A percentile compares a stretch with the other conserved stretches of the same genome.
Conservation (phyloP, 108 stramenopile species). For the Skeletonema potamos region DNA sequence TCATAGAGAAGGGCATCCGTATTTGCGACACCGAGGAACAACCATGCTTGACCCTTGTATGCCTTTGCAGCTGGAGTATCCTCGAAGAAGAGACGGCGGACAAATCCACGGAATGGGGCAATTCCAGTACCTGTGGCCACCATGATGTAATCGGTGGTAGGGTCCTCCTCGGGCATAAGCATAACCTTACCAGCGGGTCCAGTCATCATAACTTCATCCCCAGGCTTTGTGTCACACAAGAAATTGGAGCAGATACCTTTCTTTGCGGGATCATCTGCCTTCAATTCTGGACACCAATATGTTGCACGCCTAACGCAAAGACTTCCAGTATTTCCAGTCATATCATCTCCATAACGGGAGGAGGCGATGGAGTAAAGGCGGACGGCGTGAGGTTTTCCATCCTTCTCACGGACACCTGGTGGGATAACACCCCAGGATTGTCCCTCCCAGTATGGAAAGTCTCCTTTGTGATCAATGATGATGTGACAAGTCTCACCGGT, state of each 20-base stretch:
- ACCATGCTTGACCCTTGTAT: constrained; percentile 96
- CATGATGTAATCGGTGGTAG: constrained; percentile 94
- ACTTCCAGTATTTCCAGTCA: constrained; percentile 94
- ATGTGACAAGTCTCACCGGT: constrained; percentile 82
- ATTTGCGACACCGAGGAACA: constrained; percentile 97
- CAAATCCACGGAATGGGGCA: constrained; percentile 95
- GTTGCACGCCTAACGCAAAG: constrained; percentile 97
- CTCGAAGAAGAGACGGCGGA: constrained; percentile 95
- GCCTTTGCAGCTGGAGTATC: constrained; percentile 86
- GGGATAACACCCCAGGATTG: constrained; percentile 93
- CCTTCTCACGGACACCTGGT: constrained; percentile 91
- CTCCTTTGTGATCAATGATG: constrained; percentile 78
- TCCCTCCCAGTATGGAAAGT: constrained; percentile 89
- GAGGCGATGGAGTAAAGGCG: constrained; percentile 98
- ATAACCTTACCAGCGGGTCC: constrained; percentile 98
- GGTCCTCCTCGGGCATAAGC: constrained; percentile 96
- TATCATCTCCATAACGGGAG: constrained; percentile 97
- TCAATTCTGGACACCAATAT: constrained; percentile 93
- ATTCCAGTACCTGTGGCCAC: constrained; percentile 98
- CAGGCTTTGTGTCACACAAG: constrained; percentile 91
- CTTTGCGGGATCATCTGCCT: constrained; percentile 96
- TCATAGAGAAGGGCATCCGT: constrained; percentile 93
- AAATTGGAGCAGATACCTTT: constrained; percentile 99
- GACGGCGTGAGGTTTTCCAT: constrained; percentile 96
- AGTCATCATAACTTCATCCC: constrained; percentile 85